Base-by-base conservation (phyloP, 331 rosid species). In the Saraca asoca region DNA sequence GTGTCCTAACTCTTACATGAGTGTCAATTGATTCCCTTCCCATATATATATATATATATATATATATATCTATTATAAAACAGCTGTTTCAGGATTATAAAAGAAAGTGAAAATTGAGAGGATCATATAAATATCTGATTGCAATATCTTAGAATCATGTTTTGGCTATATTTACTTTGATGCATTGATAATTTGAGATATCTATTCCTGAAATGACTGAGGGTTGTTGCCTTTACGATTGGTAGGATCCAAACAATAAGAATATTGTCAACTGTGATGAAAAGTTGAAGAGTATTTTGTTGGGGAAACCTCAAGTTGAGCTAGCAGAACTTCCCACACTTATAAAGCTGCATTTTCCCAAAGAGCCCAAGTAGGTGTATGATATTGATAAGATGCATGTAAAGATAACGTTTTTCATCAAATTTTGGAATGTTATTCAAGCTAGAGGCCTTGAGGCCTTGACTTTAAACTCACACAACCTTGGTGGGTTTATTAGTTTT, bases 291-390 rank as follows among this genome's bases (percentile, higher is more conserved):
- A 76, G 87, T 41, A 80, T 93, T 71, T 66, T 93, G 81, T 64
- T 84, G 42, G 96, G 98, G 60, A 87, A 84, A 85, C 81, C 82
- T 75, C 84, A 71, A 63, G 86, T 93, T 56, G 95, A 87, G 68
- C 73, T 93, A 54, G 91, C 80, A 37, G 96, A 93, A 74, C 98
- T 93, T 72, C 98, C 96, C 54, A 78, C 82, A 51, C 82, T 93
- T 66, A 77, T 93, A 79, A 90, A 89, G 84, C 81, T 87, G 44
- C 96, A 93, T 80, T 93, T 93, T 75, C 96, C 96, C 1, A 93
- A 93, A 72, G 90, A 71, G 61, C 79, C 75, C 29, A 89, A 83
- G 86, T 89, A 85, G 52, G 9, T 41, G 9, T 31, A 57, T 58
- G 50, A 20, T 68, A 57, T 42, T 38, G n/a, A 54, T 29, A 41